phyloP scores from a whole-genome alignment of 2,329 filamentous ascomycete genomes.

The Cladosporium halotolerans region DNA sequence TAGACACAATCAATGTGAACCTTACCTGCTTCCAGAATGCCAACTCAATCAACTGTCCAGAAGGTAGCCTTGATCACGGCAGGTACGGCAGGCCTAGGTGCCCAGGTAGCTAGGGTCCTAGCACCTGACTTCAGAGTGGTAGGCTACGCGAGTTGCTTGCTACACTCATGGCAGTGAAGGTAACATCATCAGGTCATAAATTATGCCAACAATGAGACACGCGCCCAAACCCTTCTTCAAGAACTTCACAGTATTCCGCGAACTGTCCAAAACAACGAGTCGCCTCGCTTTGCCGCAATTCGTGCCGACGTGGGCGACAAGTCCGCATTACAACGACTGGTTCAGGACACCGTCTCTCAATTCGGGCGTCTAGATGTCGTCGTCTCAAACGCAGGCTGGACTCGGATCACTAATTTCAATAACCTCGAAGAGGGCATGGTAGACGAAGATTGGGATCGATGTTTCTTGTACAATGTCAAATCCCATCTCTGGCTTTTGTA shows the following conservation, averaged over 20 bases:
- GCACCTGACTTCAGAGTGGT: constrained; percentile 43
- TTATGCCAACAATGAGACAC: constrained; percentile 40
- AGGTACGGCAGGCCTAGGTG: constrained; percentile 44
- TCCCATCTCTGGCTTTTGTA: constrained; percentile 55
- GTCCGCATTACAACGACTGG: constrained; percentile 37
- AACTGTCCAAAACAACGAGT: constrained; percentile 11
- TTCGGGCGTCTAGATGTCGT: constrained; percentile 46
- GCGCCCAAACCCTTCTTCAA: constrained; percentile 35
- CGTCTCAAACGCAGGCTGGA: constrained; percentile 36
- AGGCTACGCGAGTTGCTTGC: constrained; percentile 14
- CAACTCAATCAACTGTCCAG: constrained; percentile 31
- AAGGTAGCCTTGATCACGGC: constrained; percentile 45
- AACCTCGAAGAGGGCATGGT: constrained; percentile 48
- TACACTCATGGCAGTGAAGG: background rate
- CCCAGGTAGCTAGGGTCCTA: constrained; percentile 40
- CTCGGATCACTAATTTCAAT: constrained; percentile 36
- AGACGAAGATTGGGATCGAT: constrained; percentile 55
- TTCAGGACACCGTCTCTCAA: constrained; percentile 37
- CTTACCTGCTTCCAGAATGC: background rate
- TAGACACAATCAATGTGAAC: too few relatives aligned
- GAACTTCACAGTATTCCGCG: constrained; percentile 36
- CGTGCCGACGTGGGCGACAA: constrained; percentile 42
- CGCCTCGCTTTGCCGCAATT: constrained; percentile 38
- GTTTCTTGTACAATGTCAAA: constrained; percentile 59
- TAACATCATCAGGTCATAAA: constrained; percentile 37